A percentile compares a stretch with the other conserved stretches of the same genome.
These are phyloP conservation scores for Plenodomus lindquistii DNA, from an alignment of 2,329 filamentous ascomycete species.

Conservation along the genomic window DNA sequence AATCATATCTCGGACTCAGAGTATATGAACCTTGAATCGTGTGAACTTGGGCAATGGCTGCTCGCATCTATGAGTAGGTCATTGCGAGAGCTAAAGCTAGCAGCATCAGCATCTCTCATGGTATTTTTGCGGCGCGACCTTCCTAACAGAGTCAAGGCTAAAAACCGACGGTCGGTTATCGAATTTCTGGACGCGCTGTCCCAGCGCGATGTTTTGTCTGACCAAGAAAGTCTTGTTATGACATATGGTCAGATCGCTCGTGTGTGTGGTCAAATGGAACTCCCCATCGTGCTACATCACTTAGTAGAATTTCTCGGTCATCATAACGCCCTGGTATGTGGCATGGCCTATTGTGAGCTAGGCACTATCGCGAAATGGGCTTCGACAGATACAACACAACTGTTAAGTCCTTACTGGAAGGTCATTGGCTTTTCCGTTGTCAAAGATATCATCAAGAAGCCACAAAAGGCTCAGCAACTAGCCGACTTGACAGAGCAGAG, in stretches of 20 bases:
- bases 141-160: constrained; percentile 53
- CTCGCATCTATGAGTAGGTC: constrained; percentile 82
- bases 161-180: constrained; percentile 72
- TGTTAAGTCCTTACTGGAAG: constrained; percentile 88
- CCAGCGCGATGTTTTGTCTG: constrained; percentile 65
- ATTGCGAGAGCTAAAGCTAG: constrained; percentile 79
- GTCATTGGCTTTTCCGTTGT: constrained; percentile 80
- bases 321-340: constrained; percentile 75
- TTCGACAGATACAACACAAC: constrained; percentile 63
- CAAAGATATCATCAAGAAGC: constrained; percentile 77
- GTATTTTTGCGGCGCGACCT: constrained; percentile 63
- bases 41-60: constrained; percentile 76
- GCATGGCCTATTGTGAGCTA: constrained; percentile 82
- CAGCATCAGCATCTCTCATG: constrained; percentile 70
- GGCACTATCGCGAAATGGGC: constrained; percentile 71
- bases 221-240: constrained; percentile 83
- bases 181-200: constrained; percentile 73
- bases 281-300: constrained; percentile 82
- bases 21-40: constrained; percentile 69
- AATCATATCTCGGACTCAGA: constrained; percentile 64
- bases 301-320: constrained; percentile 87
- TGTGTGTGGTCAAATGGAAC: constrained; percentile 75
- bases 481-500: constrained; percentile 80
- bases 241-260: constrained; percentile 83
- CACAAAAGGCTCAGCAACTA: constrained; percentile 79